These are phyloP conservation scores for Firmiana major DNA, from an alignment of 345 rosid species.

Conservation along the genomic window DNA sequence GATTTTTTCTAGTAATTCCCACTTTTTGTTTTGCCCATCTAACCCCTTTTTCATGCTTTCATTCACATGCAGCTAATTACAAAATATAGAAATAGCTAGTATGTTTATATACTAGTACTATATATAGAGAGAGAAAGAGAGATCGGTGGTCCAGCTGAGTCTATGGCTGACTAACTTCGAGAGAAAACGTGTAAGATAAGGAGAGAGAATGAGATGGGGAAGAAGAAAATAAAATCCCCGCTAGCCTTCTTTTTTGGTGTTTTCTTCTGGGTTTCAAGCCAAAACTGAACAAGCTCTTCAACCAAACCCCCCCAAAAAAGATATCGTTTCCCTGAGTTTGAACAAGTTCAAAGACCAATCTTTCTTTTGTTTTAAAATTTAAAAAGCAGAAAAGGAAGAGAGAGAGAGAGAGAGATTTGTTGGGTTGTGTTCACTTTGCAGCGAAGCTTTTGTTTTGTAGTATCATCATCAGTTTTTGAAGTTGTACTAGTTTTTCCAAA, in stretches of 20 bases:
- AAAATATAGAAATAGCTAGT: too few species aligned
- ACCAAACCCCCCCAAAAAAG: background rate
- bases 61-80: background rate
- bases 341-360: background rate
- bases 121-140: too few species aligned
- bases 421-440: background rate
- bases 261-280: conserved; percentile 41
- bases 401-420: background rate
- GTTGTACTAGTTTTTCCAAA: background rate
- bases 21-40: background rate
- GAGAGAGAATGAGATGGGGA: conserved; percentile 25
- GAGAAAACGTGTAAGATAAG: conserved; percentile 61
- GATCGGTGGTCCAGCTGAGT: conserved; percentile 58
- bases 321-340: background rate
- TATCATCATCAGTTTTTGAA: background rate
- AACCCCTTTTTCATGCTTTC: background rate
- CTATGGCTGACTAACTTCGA: conserved; percentile 58
- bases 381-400: too few species aligned
- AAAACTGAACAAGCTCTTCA: conserved; percentile 1
- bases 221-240: conserved; percentile 44
- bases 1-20: background rate
- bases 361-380: background rate
- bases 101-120: too few species aligned
- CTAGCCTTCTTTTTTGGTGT: conserved; percentile 48
- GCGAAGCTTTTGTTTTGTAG: conserved; percentile 11